Evolutionary conservation across 768 basidiomycete genomes (phyloP), one percentile per base, ranked within the genome.

Genomic region (Mycena vulgaris): DNA sequence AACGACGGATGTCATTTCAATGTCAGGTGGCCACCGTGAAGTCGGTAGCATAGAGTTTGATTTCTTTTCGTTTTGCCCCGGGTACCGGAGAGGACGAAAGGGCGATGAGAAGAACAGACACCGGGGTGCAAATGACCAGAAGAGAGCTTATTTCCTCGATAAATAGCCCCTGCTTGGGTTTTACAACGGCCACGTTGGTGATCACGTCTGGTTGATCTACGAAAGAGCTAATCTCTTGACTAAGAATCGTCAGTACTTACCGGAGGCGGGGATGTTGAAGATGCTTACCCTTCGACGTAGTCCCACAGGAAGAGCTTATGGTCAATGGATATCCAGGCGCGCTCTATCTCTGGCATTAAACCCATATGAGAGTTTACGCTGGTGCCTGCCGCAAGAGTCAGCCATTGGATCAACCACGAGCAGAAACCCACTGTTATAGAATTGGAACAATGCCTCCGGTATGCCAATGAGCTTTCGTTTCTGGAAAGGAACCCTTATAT

Each of bases 261-360:
- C 30, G n/a, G 21, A 45, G 52, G 30, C 45, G 37, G 42, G 47
- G 45, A 37, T 33, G 17, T 42, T 33, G 14, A 40, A 40, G 68
- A 48, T 31, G 58, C 93, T 64, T 74, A 97, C 97, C 96, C 95
- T 74, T 97, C 94, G 39, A 91, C 83, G 79, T 98, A 99, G 80
- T 99, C 96, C 98, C 98, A 99, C 27, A 99, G 84, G 76, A 98
- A 95, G 37, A 99, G 85, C 75, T 95, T 95, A 80, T 96, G 92
- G 82, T 98, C 96, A 66, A 97, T 93, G 13, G 95, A 93, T 72
- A 98, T 93, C 96, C 96, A 99, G 0, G 94, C 96, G 52, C 96
- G 89, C 74, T 97, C 95, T 70, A 99, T 94, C 75, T 97, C 94
- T 28, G 96, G 92, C 78, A 99, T 88, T 61, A 99, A 81, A 13